Base-by-base conservation (phyloP, 192 early-diverging fungal genomes). In the Dimargaris cristalligena region DNA sequence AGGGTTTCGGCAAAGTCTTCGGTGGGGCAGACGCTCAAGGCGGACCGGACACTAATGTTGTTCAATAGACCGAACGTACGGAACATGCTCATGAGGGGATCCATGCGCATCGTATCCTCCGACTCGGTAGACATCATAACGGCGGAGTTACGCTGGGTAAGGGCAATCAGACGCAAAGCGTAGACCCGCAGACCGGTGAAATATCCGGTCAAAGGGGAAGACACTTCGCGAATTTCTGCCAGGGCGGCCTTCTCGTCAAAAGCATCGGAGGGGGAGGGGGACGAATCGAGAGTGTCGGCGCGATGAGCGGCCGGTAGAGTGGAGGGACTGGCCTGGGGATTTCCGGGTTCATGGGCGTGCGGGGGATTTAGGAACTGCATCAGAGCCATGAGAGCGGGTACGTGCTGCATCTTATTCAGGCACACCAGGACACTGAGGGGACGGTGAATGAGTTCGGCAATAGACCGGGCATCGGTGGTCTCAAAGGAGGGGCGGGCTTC, bases 11-110 rank as follows among this genome's bases (percentile, higher is more conserved):
- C 77, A 73, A 89, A 93, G 38, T 87, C 84, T 38, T 80, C 72
- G 14, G 69, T 68, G 13, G 78, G 63, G 14, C 77, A 66, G 30
- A 91, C 69, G 20, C 68, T 67, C 51, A 96, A 66, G 9, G 75
- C 67, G 2, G 86, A 76, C 8, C 72, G 67, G 33, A 92, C 69
- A 0, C 64, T 65, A 47, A 91, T 75, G 13, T 78, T 72, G 66
- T 80, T 85, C 13, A 93, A 70, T 32, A 75, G 80, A 25, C 83
- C 85, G 71, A 94, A 90, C 0, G 87, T 84, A 2, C 86, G 69
- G 67, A 96, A 84, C 41, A 92, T 83, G 33, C 78, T 85, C 66
- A 96, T 67, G 16, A 90, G 74, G 0, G 89, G 78, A 61, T 94
- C 93, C 9, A 69, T 66, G 3, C 74, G 68, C 10, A 83, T 58